A percentile compares a stretch with the other conserved stretches of the same genome.
Evolutionary conservation across 805 yeast species (phyloP).

Genomic region (Kregervanrija delftensis): DNA sequence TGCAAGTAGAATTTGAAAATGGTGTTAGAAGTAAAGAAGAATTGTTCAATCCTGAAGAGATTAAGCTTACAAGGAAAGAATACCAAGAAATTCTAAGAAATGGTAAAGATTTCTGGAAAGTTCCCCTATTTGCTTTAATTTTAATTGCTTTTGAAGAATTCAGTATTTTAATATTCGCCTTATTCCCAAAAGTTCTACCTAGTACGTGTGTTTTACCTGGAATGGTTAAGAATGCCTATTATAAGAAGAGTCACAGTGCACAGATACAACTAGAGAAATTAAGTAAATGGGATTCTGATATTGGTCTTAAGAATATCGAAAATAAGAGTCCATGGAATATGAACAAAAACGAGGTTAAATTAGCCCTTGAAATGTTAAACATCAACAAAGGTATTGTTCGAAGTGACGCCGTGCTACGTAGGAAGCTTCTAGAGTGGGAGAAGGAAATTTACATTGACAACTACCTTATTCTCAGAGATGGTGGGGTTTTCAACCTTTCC

Average conservation of each 20-base stretch:
- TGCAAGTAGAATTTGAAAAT: constrained; percentile 15
- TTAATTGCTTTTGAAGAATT: constrained; percentile 50
- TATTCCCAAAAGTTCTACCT: constrained; percentile 53
- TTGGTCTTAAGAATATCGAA: too few relatives aligned
- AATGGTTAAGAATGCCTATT: constrained; percentile 1
- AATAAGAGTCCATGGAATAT: too few relatives aligned
- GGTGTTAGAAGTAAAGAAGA: constrained; percentile 6
- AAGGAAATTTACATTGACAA: constrained; percentile 49
- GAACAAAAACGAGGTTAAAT: too few relatives aligned
- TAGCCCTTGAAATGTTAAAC: too few relatives aligned
- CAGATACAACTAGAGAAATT: not conserved
- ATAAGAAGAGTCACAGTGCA: not conserved
- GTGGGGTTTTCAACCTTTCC: constrained; percentile 41
- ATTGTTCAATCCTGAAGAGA: constrained; percentile 4
- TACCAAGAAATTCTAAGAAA: constrained; percentile 47
- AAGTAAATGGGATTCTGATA: not conserved
- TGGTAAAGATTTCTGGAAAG: constrained; percentile 39
- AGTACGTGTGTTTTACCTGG: constrained; percentile 53
- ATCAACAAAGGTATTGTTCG: too few relatives aligned
- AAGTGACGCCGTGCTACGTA: not conserved
- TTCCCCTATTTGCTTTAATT: constrained; percentile 53
- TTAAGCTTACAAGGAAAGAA: constrained; percentile 32
- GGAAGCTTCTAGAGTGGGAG: constrained; percentile 28
- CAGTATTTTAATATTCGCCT: constrained; percentile 45
- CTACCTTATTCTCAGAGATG: constrained; percentile 33